These are phyloP conservation scores for Quercus ilex DNA, from an alignment of 306 rosid species.

Conservation along the genomic window DNA sequence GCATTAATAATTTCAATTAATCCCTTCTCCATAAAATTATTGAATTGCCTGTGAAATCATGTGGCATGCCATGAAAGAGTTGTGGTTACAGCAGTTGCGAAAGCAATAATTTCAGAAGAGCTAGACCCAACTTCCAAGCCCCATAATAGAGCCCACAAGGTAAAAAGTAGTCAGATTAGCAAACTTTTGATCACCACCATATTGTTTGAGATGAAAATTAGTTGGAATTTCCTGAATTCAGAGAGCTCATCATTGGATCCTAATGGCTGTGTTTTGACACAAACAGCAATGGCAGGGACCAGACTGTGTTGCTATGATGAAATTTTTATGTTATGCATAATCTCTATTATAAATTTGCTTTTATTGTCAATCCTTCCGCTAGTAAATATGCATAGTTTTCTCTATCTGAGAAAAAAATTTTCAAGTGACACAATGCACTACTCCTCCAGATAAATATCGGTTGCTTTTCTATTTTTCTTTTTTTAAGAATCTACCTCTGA, in stretches of 20 bases:
- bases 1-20: neutral
- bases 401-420: neutral
- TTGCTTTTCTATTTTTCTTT: neutral
- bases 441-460: neutral
- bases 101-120: neutral
- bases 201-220: neutral
- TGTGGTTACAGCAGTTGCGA: neutral
- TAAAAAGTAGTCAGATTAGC: neutral
- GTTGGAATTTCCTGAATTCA: neutral
- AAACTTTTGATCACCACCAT: neutral
- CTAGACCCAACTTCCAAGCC: neutral
- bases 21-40: neutral
- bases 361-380: neutral
- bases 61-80: neutral
- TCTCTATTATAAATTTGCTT: neutral
- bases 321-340: neutral
- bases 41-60: neutral
- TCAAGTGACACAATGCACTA: slow-evolving; percentile 10
- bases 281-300: neutral
- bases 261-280: no score
- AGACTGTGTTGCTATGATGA: neutral
- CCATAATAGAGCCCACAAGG: neutral
- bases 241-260: neutral
- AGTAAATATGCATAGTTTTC: neutral
- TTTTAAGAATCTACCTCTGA: slow-evolving; percentile 45